A percentile compares a stretch with the other conserved stretches of the same genome.
Conservation (phyloP, 2,329 filamentous ascomycete genomes). For the Triangularia setosa region DNA sequence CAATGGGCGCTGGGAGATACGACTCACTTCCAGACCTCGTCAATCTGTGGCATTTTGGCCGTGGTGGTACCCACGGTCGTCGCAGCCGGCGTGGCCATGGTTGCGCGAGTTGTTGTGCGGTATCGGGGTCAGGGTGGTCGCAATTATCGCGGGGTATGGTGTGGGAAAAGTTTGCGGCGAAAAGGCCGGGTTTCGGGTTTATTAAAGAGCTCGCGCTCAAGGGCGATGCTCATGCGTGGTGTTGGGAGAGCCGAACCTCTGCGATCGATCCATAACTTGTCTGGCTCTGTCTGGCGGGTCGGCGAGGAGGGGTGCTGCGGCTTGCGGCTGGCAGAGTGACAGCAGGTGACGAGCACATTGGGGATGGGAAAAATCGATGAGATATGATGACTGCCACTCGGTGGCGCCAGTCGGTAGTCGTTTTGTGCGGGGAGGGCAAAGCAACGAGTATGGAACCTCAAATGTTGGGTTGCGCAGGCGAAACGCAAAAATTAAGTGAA, state of each 20-base stretch:
- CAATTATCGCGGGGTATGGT: neutral
- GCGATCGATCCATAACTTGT: slow-evolving; percentile 34
- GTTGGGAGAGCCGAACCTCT: slow-evolving; percentile 23
- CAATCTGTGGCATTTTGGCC: slow-evolving; percentile 13
- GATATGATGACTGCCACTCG: neutral
- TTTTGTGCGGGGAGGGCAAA: neutral
- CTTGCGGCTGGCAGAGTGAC: slow-evolving; percentile 21
- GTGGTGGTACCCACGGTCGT: neutral
- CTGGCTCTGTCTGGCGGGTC: slow-evolving; percentile 17
- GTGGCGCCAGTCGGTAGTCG: slow-evolving; percentile 4
- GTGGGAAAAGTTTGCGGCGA: neutral
- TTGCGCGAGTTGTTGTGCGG: slow-evolving; percentile 2
- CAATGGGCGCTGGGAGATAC: neutral
- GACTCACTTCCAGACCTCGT: slow-evolving; percentile 24
- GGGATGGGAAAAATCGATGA: neutral
- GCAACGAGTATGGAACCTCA: slow-evolving; percentile 10
- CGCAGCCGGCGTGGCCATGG: slow-evolving; percentile 14
- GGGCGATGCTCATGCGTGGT: slow-evolving; percentile 31
- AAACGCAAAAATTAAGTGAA: slow-evolving; percentile 13
- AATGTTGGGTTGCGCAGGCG: slow-evolving; percentile 10
- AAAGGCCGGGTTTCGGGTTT: slow-evolving; percentile 2
- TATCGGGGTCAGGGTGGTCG: slow-evolving; percentile 1
- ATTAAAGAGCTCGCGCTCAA: slow-evolving; percentile 19
- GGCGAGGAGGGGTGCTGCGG: slow-evolving; percentile 24
- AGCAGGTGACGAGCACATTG: slow-evolving; percentile 25